Base-by-base conservation (phyloP, 73 alveolate genomes). In the Stentor coeruleus region DNA sequence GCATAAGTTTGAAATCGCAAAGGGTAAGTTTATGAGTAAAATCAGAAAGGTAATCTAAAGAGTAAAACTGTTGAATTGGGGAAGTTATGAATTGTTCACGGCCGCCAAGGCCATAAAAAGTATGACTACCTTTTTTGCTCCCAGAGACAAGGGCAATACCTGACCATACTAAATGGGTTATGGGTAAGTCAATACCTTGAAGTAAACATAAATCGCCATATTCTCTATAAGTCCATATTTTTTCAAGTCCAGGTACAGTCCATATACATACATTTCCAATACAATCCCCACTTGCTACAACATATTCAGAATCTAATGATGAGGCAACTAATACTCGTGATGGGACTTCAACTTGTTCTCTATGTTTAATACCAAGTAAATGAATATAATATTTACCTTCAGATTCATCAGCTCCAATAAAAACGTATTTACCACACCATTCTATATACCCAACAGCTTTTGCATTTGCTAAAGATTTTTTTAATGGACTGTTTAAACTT, bases 51-150 rank as follows among this genome's bases (percentile, higher is more conserved):
- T 66, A 66, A 33, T 66, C 79, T 26, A 31, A 26, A 26, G 79
- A 20, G 33, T 28, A 66, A 66, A 66, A 66, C 79, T 66, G 79
- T 40, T 66, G 79, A 31, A 66, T 66, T 20, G 79, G 79, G 14
- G 79, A 20, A 20, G 39, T 26, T 20, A 33, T 66, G 15, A 20
- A 66, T 1, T 66, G 49, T 11, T 66, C 79, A 20, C 42, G 42
- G 14, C 39, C 79, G 1, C 42, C 39, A 0, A 66, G n/a, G n/a
- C 79, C 79, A 33, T 26, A 66, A 66, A 66, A 11, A 1, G 79
- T 28, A 66, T 20, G 37, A 0, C 49, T 66, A 11, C 79, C 79
- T 20, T 20, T 66, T 33, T 20, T 20, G 79, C 79, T 66, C 33
- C 40, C n/a, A 26, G 37, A 20, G 1, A 66, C 2, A 26, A 66